phyloP scores from a whole-genome alignment of 2,329 filamentous ascomycete species.

The Colletotrichum lindemuthianum region DNA sequence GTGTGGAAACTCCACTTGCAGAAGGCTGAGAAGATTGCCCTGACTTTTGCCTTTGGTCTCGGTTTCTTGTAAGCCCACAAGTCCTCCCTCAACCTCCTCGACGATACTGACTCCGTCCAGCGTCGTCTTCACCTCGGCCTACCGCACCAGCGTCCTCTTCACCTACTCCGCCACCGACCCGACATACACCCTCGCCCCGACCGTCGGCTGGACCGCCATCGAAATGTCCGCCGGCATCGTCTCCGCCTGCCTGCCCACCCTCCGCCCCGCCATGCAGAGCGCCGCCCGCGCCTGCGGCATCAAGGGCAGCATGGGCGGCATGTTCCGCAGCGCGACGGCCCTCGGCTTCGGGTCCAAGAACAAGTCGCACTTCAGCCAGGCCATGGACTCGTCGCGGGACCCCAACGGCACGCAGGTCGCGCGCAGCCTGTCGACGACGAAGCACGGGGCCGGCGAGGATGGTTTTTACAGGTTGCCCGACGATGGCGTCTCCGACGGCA shows the following conservation, averaged over 20 bases:
- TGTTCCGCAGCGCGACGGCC: conserved; percentile 38
- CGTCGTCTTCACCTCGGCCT: conserved; percentile 59
- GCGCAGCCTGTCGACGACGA: conserved; percentile 18
- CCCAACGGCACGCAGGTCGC: conserved; percentile 14
- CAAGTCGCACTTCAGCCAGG: conserved; percentile 36
- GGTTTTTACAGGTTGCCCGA: conserved; percentile 48
- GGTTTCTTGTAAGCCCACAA: conserved; percentile 52
- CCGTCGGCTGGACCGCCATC: conserved; percentile 59
- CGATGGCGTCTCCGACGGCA: conserved; percentile 41
- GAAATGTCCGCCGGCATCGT: conserved; percentile 62
- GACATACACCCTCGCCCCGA: conserved; percentile 57
- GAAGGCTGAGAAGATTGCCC: conserved; percentile 52
- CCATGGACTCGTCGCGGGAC: conserved; percentile 27
- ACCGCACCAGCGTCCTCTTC: conserved; percentile 59
- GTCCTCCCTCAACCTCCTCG: neutral
- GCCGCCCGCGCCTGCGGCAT: conserved; percentile 53
- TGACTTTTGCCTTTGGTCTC: conserved; percentile 56
- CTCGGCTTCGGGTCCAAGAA: conserved; percentile 41
- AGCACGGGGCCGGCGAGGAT: conserved; percentile 31
- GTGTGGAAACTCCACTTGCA: conserved; percentile 57
- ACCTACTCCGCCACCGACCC: conserved; percentile 52
- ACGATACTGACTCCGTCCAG: conserved; percentile 37
- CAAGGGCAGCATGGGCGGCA: conserved; percentile 47
- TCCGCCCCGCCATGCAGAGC: conserved; percentile 55
- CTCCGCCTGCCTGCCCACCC: conserved; percentile 63